Evolutionary conservation across 352 stramenopile species (phyloP), one percentile per base, ranked within the genome.

Genomic region (Saprolegnia diclina): DNA sequence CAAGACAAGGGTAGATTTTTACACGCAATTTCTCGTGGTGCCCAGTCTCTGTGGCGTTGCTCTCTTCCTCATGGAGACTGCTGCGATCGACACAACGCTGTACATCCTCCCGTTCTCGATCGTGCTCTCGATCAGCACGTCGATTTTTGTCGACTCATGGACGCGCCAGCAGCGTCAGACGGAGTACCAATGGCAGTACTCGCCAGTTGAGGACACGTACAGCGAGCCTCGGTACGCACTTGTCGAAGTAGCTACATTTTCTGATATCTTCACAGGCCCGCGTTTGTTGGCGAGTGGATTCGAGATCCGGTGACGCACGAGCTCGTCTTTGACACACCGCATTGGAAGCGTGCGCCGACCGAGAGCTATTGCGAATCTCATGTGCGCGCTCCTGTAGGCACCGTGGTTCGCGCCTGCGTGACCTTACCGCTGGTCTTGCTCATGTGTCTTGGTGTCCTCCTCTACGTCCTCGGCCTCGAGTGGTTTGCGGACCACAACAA

Each of bases 1-100:
- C 19, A 53, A n/a, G 45, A 53, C 13, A 13, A 53, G 84, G 76
- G 74, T 96, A 62, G 80, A 82, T n/a, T 95, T 91, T 59, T 95
- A 94, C 77, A 95, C 89, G 5, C 72, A 77, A 19, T 83, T 90
- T 76, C 74, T 96, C 22, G 40, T 91, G 1, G 50, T 85, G 0
- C 83, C 87, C 9, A 76, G 74, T 0, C 64, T 84, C 19, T 72
- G 78, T 16, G 88, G 88, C 11, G 63, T 91, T 6, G 45, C 79
- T 0, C 72, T 93, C 18, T 88, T 77, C 37, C 67, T 81, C 1
- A 46, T 86, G 3, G 75, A 72, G 22, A 56, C 75, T n/a, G 59
- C 19, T 7, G 56, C 26, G 26, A 37, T 86, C 35, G 74, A 77
- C 35, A 75, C 77, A 1, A 71, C 77, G 37, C 82, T 74, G 64